Evolutionary conservation across 2,329 filamentous ascomycete genomes (phyloP).

Genomic region (Fusarium paranaense): DNA sequence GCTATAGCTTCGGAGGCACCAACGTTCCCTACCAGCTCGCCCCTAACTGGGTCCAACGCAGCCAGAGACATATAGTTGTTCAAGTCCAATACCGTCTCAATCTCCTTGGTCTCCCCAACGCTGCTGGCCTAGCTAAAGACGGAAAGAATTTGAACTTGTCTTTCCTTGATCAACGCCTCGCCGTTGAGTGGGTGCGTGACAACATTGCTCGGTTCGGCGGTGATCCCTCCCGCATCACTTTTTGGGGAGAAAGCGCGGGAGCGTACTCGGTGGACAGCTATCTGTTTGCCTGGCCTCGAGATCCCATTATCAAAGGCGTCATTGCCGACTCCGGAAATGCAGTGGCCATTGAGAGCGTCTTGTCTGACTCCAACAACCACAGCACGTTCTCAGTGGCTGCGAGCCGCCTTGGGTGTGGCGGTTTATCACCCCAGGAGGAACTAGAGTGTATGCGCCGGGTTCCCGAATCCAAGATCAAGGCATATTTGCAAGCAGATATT

Average conservation of each 20-base stretch:
- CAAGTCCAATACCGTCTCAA: conserved; percentile 34
- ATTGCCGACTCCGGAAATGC: conserved; percentile 35
- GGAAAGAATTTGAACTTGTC: conserved; percentile 26
- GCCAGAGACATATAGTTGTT: conserved; percentile 33
- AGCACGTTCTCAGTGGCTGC: conserved; percentile 18
- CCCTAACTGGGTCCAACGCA: conserved; percentile 28
- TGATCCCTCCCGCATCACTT: conserved; percentile 26
- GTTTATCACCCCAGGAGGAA: neutral
- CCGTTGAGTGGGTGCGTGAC: conserved; percentile 34
- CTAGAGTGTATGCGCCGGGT: conserved; percentile 25
- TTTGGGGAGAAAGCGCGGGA: conserved; percentile 35
- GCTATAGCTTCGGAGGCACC: conserved; percentile 15
- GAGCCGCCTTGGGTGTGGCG: conserved; percentile 6
- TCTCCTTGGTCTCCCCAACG: conserved; percentile 24
- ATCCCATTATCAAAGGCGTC: conserved; percentile 28
- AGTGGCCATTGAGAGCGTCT: conserved; percentile 12
- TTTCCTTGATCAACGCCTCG: conserved; percentile 33
- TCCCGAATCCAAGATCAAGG: conserved; percentile 6
- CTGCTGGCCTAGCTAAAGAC: neutral
- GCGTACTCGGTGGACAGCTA: conserved; percentile 31
- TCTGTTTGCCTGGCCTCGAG: conserved; percentile 26
- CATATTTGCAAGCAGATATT: conserved; percentile 25
- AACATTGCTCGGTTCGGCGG: conserved; percentile 36
- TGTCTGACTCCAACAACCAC: conserved; percentile 18
- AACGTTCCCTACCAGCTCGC: conserved; percentile 30